Percentiles rank a stretch among this genome's conserved stretches.
Evolutionary conservation across 2,329 filamentous ascomycete species (phyloP).

Genomic region (Paecilomyces fulvus): DNA sequence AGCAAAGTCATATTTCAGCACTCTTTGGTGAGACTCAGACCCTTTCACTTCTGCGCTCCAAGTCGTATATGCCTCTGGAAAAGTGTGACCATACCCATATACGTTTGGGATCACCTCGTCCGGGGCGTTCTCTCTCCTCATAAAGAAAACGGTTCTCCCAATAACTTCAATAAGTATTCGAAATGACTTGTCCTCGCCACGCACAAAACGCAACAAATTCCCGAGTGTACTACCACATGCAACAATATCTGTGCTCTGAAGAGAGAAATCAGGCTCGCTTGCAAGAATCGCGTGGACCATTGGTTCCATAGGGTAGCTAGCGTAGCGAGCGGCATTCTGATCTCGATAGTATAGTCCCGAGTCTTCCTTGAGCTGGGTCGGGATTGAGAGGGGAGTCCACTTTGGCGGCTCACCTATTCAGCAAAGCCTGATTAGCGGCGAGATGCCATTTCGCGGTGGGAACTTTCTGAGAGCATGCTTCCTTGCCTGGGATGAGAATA

Average conservation of each 20-base stretch:
- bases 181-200: constrained; percentile 41
- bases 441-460: constrained; percentile 1
- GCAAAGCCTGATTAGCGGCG: constrained; percentile 3
- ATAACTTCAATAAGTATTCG: constrained; percentile 52
- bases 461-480: constrained; percentile 1
- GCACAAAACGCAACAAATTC: constrained; percentile 51
- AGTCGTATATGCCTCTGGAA: constrained; percentile 57
- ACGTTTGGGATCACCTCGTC: constrained; percentile 49
- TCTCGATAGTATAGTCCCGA: constrained; percentile 39
- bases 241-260: constrained; percentile 44
- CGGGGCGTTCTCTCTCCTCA: constrained; percentile 51
- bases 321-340: constrained; percentile 27
- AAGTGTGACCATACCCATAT: constrained; percentile 56
- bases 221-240: constrained; percentile 55
- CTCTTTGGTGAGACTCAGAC: constrained; percentile 54
- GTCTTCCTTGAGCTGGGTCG: constrained; percentile 35
- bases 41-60: constrained; percentile 49
- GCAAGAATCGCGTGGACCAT: constrained; percentile 36
- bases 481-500: constrained; percentile 40
- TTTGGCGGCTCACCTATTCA: constrained; percentile 40
- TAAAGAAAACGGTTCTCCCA: constrained; percentile 52
- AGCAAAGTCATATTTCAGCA: constrained; percentile 52
- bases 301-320: constrained; percentile 36
- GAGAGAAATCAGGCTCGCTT: constrained; percentile 27
- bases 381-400: constrained; percentile 39